phyloP scores from a whole-genome alignment of 2,329 filamentous ascomycete genomes.

The Fusarium oxysporum region DNA sequence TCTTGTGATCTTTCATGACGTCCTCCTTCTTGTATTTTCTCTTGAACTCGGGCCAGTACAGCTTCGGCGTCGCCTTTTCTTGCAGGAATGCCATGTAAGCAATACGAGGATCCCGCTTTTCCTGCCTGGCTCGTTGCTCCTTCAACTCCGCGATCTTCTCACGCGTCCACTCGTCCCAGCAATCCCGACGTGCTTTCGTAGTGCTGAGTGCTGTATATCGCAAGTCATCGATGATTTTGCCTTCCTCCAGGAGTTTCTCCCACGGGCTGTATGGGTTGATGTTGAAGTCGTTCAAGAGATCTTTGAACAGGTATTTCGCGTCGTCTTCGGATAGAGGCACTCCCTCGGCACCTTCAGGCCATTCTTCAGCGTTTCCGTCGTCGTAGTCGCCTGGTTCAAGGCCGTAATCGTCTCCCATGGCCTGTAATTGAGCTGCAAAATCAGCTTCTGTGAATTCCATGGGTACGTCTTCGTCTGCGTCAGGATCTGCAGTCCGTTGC shows the following conservation, averaged over 20 bases:
- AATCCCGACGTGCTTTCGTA: slow-evolving; percentile 83
- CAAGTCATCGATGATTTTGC: slow-evolving; percentile 83
- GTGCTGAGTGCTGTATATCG: slow-evolving; percentile 87
- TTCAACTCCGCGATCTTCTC: slow-evolving; percentile 79
- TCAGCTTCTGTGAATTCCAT: slow-evolving; percentile 94
- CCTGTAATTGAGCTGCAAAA: slow-evolving; percentile 89
- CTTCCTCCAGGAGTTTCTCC: slow-evolving; percentile 89
- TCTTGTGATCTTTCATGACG: slow-evolving; percentile 79
- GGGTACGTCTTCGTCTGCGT: slow-evolving; percentile 60
- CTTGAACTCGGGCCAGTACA: slow-evolving; percentile 98
- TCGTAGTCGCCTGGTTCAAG: slow-evolving; percentile 82
- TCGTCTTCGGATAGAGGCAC: slow-evolving; percentile 80
- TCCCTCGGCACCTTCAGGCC: slow-evolving; percentile 79
- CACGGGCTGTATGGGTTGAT: slow-evolving; percentile 92
- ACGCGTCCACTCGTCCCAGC: slow-evolving; percentile 85
- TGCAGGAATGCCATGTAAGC: slow-evolving; percentile 86
- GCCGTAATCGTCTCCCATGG: slow-evolving; percentile 88
- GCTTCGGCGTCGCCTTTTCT: slow-evolving; percentile 84
- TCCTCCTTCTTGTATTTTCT: slow-evolving; percentile 87
- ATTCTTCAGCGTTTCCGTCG: slow-evolving; percentile 69
- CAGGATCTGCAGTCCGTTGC: slow-evolving; percentile 70
- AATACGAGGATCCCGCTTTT: slow-evolving; percentile 85
- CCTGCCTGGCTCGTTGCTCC: slow-evolving; percentile 77
- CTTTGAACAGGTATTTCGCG: slow-evolving; percentile 81
- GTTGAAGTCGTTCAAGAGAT: slow-evolving; percentile 83